These are phyloP conservation scores for Themeda triandra DNA, from an alignment of 176 grass and related monocot genomes.

Conservation along the genomic window DNA sequence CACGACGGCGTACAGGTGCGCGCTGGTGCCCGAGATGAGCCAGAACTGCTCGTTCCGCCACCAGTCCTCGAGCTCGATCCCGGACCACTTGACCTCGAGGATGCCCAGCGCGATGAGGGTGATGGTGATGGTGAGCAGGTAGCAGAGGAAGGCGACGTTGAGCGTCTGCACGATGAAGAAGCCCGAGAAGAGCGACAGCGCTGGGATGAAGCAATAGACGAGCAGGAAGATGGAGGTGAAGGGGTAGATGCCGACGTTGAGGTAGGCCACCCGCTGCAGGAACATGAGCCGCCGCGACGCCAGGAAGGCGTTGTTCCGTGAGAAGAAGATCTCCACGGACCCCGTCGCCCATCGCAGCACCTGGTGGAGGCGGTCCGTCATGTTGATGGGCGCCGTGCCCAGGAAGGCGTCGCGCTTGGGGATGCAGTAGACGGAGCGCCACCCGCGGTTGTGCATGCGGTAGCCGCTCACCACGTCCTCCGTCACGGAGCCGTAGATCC, in stretches of 20 bases:
- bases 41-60: conserved; percentile 99
- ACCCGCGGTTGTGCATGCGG: conserved; percentile 97
- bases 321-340: conserved; percentile 99
- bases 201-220: conserved; percentile 97
- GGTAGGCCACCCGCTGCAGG: conserved; percentile 74
- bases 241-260: conserved; percentile 93
- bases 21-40: conserved; percentile 82
- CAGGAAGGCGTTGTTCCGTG: conserved; percentile 84
- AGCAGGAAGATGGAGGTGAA: conserved; percentile 93
- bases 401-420: conserved; percentile 93
- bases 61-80: conserved; percentile 80
- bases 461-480: conserved; percentile 98
- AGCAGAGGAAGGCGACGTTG: conserved; percentile 80
- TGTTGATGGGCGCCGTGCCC: conserved; percentile 90
- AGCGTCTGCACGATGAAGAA: conserved; percentile 95
- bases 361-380: conserved; percentile 88
- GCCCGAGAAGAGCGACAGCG: conserved; percentile 96
- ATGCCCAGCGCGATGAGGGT: conserved; percentile 74
- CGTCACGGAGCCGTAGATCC: conserved; percentile 95
- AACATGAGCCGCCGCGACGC: conserved; percentile 67
- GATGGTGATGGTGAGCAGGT: conserved; percentile 85
- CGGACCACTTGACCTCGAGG: conserved; percentile 96
- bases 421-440: conserved; percentile 93
- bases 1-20: conserved; percentile 76
- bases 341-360: conserved; percentile 97